Conservation (phyloP, 2,329 filamentous ascomycete species). For the Fusarium sp. region DNA sequence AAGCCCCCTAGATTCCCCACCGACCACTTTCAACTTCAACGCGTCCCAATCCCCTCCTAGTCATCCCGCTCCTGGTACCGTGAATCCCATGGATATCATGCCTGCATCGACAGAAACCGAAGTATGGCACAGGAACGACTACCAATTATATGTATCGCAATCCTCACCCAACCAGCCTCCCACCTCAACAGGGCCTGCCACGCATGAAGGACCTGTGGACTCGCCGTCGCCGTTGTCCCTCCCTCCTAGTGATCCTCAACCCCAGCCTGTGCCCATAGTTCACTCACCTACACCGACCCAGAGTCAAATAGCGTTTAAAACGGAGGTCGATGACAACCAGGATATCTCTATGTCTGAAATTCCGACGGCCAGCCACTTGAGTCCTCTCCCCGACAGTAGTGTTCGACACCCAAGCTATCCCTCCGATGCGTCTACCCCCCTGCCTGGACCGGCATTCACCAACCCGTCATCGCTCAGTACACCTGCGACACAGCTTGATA, state of each 20-base stretch:
- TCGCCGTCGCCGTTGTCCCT: constrained; percentile 42
- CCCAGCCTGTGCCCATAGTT: constrained; percentile 37
- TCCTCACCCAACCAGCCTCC: constrained; percentile 36
- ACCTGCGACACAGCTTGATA: constrained; percentile 57
- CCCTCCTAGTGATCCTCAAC: constrained; percentile 29
- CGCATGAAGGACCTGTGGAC: constrained; percentile 31
- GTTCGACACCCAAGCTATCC: constrained; percentile 47
- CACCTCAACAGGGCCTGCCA: constrained; percentile 16
- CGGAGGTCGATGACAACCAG: constrained; percentile 30
- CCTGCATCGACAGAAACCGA: constrained; percentile 52
- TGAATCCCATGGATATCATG: constrained; percentile 66
- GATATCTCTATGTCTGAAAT: constrained; percentile 41
- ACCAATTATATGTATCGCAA: constrained; percentile 46
- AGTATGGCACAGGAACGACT: constrained; percentile 50
- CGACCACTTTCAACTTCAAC: constrained; percentile 34
- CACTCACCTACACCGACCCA: constrained; percentile 43
- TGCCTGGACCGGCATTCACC: constrained; percentile 51
- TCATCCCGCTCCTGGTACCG: constrained; percentile 56
- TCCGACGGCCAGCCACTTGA: constrained; percentile 39
- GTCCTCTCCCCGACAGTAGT: constrained; percentile 35
- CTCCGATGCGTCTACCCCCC: constrained; percentile 55
- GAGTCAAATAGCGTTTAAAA: constrained; percentile 25
- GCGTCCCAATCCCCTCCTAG: constrained; percentile 44
- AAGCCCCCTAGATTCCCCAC: constrained; percentile 42
- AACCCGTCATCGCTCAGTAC: constrained; percentile 55